Base-by-base conservation (phyloP, 495 filamentous ascomycete species). In the Geoglossum glabrum region DNA sequence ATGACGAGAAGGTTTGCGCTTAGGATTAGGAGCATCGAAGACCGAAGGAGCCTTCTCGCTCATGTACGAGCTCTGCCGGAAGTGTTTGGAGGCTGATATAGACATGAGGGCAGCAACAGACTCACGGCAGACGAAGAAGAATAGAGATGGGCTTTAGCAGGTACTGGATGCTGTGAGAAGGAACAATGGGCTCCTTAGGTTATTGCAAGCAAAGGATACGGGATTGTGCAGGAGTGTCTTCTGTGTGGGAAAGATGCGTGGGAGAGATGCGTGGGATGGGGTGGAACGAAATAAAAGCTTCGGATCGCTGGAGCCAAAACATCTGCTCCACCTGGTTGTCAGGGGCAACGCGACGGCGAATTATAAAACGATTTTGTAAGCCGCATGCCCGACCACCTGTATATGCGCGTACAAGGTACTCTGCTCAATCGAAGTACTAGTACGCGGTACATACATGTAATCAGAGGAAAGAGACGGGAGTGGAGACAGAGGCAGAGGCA, bases 1-100 rank as follows among this genome's bases (percentile, higher is more conserved):
- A 25, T 74, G 74, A 55, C 79, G 75, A 58, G 75, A 70, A 57
- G 77, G 75, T 13, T 52, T 49, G 17, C 57, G 57, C n/a, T 43
- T 46, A 3, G 57, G 36, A 3, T 43, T 46, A 3, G 57, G 36
- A 3, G 55, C 28, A 56, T 38, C 54, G 19, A 45, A 56, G 54
- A 45, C 38, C 38, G 54, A 56, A 56, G 31, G 30, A 10, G 54
- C 27, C 31, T 56, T 56, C 23, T 38, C 54, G 23, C 30, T 56
- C 54, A 56, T 56, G 28, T 38, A 23, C 1, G 54, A 56, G 28
- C 23, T 38, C 21, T 56, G 54, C 19, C 54, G 49, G 19, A 27
- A 27, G 28, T 52, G 23, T 13, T 52, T 23, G 11, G 28, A 30
- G 11, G 28, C 30, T 19, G 49, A 52, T 7, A 19, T 27, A 30